Evolutionary conservation across 441 rosid species (phyloP).

Genomic region (Euphorbia schlechtendalii): DNA sequence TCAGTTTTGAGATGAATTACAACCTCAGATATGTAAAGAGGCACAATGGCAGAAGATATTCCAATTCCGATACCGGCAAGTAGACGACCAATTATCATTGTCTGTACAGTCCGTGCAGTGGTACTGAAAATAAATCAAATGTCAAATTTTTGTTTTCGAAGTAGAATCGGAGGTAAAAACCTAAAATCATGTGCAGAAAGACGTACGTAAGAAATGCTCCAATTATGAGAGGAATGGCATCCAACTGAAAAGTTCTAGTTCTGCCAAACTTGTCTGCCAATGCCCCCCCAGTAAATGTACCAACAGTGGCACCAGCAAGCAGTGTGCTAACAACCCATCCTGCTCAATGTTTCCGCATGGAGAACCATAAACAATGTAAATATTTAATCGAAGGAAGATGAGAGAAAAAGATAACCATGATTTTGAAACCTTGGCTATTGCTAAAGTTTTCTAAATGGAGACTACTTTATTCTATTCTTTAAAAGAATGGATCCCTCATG

Average conservation of each 20-base stretch:
- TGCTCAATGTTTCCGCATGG: slow-evolving; percentile 27
- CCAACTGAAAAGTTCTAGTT: slow-evolving; percentile 81
- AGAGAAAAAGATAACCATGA: not conserved
- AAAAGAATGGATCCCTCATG: not conserved
- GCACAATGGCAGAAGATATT: slow-evolving; percentile 92
- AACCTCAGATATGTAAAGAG: slow-evolving; percentile 98
- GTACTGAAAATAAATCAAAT: slow-evolving; percentile 41
- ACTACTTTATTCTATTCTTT: too few relatives aligned
- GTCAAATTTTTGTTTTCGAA: slow-evolving; percentile 19
- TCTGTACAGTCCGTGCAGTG: slow-evolving; percentile 78
- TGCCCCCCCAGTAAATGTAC: slow-evolving; percentile 92
- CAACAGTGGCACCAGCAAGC: slow-evolving; percentile 94
- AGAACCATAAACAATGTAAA: slow-evolving; percentile 16
- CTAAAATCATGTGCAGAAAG: slow-evolving; percentile 9
- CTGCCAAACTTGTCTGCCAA: slow-evolving; percentile 96
- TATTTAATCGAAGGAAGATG: not conserved
- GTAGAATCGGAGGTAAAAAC: slow-evolving; percentile 6
- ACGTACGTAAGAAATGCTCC: slow-evolving; percentile 81
- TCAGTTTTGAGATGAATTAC: slow-evolving; percentile 8
- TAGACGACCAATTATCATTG: slow-evolving; percentile 92
- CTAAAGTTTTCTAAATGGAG: too few relatives aligned
- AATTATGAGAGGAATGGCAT: slow-evolving; percentile 84
- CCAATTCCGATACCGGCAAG: slow-evolving; percentile 98
- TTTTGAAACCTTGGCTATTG: too few relatives aligned
- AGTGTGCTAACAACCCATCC: slow-evolving; percentile 97